Conservation (phyloP, 495 filamentous ascomycete genomes). For the Xeromyces bisporus region DNA sequence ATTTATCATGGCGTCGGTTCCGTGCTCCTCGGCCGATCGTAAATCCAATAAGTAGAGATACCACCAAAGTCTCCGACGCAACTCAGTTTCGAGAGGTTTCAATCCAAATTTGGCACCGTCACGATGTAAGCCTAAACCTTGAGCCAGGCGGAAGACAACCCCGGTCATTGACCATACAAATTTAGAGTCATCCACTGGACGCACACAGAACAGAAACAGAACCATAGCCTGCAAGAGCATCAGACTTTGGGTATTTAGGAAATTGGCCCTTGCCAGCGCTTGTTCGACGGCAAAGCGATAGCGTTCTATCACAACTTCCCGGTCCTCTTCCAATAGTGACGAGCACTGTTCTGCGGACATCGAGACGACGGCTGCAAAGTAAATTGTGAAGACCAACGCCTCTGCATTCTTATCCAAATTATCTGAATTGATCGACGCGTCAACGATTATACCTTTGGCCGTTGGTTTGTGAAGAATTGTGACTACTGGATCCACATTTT, state of each 20-base stretch:
- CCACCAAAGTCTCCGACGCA: slow-evolving; percentile 76
- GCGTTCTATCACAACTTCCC: slow-evolving; percentile 32
- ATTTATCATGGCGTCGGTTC: slow-evolving; percentile 57
- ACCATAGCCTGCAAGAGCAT: slow-evolving; percentile 64
- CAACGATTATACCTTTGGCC: slow-evolving; percentile 28
- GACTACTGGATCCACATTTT: slow-evolving; percentile 57
- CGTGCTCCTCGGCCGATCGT: slow-evolving; percentile 68
- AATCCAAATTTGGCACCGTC: slow-evolving; percentile 60
- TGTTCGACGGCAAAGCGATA: slow-evolving; percentile 74
- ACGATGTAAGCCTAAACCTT: slow-evolving; percentile 64
- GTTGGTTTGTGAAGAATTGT: slow-evolving; percentile 51
- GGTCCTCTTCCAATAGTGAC: slow-evolving; percentile 19
- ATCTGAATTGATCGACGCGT: slow-evolving; percentile 33
- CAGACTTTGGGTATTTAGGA: slow-evolving; percentile 59
- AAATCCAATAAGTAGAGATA: slow-evolving; percentile 61
- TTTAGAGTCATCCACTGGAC: slow-evolving; percentile 46
- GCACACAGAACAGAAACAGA: slow-evolving; percentile 49
- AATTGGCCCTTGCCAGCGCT: slow-evolving; percentile 54
- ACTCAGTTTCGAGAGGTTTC: slow-evolving; percentile 65
- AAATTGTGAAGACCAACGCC: slow-evolving; percentile 62
- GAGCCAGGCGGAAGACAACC: slow-evolving; percentile 61
- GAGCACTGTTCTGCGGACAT: slow-evolving; percentile 33
- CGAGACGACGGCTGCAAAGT: slow-evolving; percentile 56
- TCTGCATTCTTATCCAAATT: slow-evolving; percentile 44
- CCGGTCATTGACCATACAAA: slow-evolving; percentile 54